Percentiles rank a stretch among this genome's conserved stretches.
phyloP scores from a whole-genome alignment of 768 basidiomycete species.

The Lactarius indigo region DNA sequence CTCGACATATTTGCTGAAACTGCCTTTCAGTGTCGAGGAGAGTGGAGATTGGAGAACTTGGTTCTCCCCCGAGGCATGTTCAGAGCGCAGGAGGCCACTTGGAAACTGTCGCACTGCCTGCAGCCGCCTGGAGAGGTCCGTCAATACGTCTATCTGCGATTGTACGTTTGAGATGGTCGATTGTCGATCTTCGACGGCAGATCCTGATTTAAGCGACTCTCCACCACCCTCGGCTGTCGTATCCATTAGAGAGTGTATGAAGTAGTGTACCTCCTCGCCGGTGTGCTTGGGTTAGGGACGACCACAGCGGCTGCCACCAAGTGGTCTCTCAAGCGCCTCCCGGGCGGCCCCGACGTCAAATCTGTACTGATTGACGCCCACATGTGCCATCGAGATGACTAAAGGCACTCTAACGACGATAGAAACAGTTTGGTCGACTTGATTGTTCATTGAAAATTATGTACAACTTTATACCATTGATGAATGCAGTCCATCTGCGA shows the following conservation, averaged over 20 bases:
- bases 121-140: conserved; percentile 23
- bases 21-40: conserved; percentile 7
- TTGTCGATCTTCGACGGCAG: conserved; percentile 10
- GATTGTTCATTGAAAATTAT: background rate
- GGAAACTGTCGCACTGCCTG: conserved; percentile 23
- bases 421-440: background rate
- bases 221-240: background rate
- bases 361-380: background rate
- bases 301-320: background rate
- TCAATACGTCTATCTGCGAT: conserved; percentile 24
- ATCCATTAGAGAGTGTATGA: conserved; percentile 5
- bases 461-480: background rate
- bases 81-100: conserved; percentile 16
- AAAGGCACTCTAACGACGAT: background rate
- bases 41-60: conserved; percentile 3
- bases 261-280: background rate
- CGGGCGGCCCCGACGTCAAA: background rate
- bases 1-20: conserved; percentile 34
- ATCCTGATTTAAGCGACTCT: conserved; percentile 2
- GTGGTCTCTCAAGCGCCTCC: background rate
- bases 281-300: background rate
- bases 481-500: conserved; percentile 3
- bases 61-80: conserved; percentile 9
- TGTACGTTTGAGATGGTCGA: conserved; percentile 14
- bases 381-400: background rate